Evolutionary conservation across 108 stramenopile genomes (phyloP), one percentile per base, ranked within the genome.

Genomic region (Schizochytrium sp.): DNA sequence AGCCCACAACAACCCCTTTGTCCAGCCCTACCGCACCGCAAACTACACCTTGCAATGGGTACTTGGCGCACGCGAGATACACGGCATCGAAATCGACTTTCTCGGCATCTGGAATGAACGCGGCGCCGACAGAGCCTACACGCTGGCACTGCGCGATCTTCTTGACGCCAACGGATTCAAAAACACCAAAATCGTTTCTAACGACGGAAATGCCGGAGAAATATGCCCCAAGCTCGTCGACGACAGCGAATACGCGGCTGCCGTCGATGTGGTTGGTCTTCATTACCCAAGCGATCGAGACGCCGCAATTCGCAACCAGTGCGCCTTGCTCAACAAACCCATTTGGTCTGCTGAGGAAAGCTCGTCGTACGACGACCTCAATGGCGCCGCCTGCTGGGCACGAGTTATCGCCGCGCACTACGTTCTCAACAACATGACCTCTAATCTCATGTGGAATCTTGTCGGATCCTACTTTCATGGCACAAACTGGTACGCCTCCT

Each of bases 81-180:
- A 87, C 5, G 44, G 47, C 57, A 48, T 87, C 57, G 25, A 87
- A 8, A 87, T 87, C 44, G 83, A 87, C 57, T 87, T 55, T 29
- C 8, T 87, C 23, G 83, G 83, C 47, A 87, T 43, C 83, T 87
- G 83, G 83, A 87, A 87, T 12, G 83, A 87, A 21, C 48, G 83
- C 29, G 41, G 44, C 23, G 41, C 19, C 83, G 14, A n/a, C 34
- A 45, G 10, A 14, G 57, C 19, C 57, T 87, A 87, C 57, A 43
- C 44, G 28, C 21, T 51, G 8, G 21, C 48, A 10, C 83, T 87
- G 47, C 48, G 83, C 14, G 10, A 28, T 48, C 14, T 45, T 10
- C 48, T 87, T 8, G 83, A 87, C 47, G 44, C 53, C 8, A 57
- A 28, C 28, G 83, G 83, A 0, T 87, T 87, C 83, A 48, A 18